Evolutionary conservation across 2,329 filamentous ascomycete genomes (phyloP), one percentile per base, ranked within the genome.

Genomic region (Trichoderma asperellum): DNA sequence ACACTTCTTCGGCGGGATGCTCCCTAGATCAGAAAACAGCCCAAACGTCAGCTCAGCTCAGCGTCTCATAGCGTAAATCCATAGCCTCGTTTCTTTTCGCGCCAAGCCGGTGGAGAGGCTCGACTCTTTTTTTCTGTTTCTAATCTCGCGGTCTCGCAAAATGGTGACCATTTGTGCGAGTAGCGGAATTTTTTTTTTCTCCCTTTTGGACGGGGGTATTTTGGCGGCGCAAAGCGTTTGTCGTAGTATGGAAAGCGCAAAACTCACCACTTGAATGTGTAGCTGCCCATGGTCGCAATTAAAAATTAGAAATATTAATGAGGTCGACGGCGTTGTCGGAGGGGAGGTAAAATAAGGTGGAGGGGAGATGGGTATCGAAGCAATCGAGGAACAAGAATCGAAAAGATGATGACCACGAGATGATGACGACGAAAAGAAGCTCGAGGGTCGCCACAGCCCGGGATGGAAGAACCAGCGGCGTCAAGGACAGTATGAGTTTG

Each of bases 1-100:
- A 95, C 80, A 98, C 95, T 79, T 96, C 92, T 74, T 90, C 87
- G 78, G 92, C 94, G 75, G 89, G 85, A 80, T 96, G 90, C 78
- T 91, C 89, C 95, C 95, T 97, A 82, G 40, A 60, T 24, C 40
- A 53, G 21, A 49, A 34, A 24, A 35, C 40, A 16, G 18, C 47
- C 37, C 21, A 35, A 47, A 63, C 27, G 56, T 67, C 49, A 62
- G 62, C 57, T 66, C 47, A 49, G 47, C 21, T 69, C 53, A 43
- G 40, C 34, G 24, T 62, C n/a, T 52, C 21, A 35, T 64, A 55
- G 32, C 53, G 2, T 27, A 29, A 37, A 56, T 63, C 57, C 57
- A 67, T 29, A 32, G 65, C 37, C 43, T 65, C 27, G n/a, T 53
- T 2, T 64, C 53, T 52, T 47, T 63, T 27, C 37, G 55, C n/a